A percentile compares a stretch with the other conserved stretches of the same genome.
phyloP scores from a whole-genome alignment of 306 rosid species.

The Prunus mira region DNA sequence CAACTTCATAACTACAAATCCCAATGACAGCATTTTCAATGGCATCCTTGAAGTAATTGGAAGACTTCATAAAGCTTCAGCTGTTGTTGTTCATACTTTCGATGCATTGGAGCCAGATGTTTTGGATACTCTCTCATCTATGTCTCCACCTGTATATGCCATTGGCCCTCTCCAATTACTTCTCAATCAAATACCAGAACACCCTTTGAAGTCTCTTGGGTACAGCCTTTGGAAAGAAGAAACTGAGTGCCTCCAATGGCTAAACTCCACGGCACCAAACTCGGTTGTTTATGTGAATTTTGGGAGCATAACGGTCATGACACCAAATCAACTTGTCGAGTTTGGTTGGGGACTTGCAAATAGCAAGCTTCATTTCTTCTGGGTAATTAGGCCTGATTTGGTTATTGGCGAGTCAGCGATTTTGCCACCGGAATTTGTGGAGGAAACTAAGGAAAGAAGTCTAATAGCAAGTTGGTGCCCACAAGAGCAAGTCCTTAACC shows the following conservation, averaged over 20 bases:
- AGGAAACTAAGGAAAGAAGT: background rate
- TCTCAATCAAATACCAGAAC: background rate
- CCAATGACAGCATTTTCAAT: background rate
- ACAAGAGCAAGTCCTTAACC: background rate
- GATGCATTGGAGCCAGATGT: background rate
- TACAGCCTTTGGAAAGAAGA: slow-evolving; percentile 5
- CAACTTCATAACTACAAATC: background rate
- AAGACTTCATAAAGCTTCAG: background rate
- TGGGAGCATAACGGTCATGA: background rate
- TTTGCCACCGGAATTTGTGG: background rate
- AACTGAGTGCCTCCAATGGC: background rate
- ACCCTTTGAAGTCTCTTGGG: background rate
- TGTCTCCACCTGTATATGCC: background rate
- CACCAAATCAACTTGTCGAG: background rate
- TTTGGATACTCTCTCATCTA: background rate
- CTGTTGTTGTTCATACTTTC: background rate
- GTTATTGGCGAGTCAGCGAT: background rate
- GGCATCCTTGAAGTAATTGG: background rate
- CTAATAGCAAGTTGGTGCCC: background rate
- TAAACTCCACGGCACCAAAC: background rate
- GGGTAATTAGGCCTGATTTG: background rate
- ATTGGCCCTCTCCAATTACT: background rate
- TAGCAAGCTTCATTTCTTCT: background rate
- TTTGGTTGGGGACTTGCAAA: background rate
- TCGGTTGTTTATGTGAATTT: background rate